Percentiles rank a stretch among this genome's conserved stretches.
Conservation (phyloP, 345 rosid genomes). For the Dipteronia dyeriana region DNA sequence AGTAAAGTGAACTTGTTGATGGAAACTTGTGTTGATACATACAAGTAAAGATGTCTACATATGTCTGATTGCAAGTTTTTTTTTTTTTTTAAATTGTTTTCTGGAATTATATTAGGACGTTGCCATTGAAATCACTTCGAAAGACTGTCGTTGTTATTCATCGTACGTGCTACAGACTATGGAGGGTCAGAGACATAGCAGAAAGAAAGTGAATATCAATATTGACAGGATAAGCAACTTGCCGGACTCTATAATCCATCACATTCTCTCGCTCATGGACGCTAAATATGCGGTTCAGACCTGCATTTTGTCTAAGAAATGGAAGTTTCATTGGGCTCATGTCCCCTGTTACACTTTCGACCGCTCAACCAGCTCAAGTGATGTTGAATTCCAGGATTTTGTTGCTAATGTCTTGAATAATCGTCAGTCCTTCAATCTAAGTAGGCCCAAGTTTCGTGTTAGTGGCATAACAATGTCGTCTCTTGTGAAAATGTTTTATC, state of each 20-base stretch:
- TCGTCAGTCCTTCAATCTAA: neutral
- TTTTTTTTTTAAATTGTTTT: too few species aligned
- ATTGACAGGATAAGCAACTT: constrained; percentile 6
- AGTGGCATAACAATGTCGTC: neutral
- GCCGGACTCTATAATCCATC: neutral
- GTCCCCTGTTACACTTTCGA: neutral
- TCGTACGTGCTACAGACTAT: too few species aligned
- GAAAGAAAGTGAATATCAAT: neutral
- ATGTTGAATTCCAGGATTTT: neutral
- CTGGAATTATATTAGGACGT: too few species aligned
- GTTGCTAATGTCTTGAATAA: neutral
- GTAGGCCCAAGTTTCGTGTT: neutral
- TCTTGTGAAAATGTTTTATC: neutral
- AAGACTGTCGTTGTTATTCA: too few species aligned
- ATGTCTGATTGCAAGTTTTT: too few species aligned
- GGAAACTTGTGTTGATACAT: too few species aligned
- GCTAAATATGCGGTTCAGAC: constrained; percentile 15
- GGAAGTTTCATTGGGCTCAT: constrained; percentile 13
- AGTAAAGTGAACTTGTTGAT: too few species aligned
- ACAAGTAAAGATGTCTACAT: too few species aligned
- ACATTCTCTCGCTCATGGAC: constrained; percentile 16
- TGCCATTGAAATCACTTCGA: too few species aligned
- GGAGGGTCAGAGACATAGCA: neutral
- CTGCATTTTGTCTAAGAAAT: constrained; percentile 17
- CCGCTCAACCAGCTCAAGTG: neutral